These are phyloP conservation scores for Glomus cerebriforme DNA, from an alignment of 192 early-diverging fungal species.

Conservation along the genomic window DNA sequence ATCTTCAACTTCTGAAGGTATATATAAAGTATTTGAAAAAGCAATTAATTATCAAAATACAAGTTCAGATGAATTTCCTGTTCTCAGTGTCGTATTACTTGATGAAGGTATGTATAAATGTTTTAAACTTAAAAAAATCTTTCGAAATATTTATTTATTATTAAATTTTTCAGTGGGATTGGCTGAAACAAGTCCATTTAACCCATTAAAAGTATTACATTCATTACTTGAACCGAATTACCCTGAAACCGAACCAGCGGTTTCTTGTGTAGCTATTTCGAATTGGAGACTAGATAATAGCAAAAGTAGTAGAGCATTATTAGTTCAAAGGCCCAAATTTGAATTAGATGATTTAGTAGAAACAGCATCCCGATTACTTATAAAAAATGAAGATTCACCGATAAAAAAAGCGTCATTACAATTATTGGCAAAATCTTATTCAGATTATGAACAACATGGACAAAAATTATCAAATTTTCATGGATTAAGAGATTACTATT, in stretches of 20 bases:
- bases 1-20: slow-evolving; percentile 37
- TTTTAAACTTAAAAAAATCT: neutral
- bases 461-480: slow-evolving; percentile 32
- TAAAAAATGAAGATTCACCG: neutral
- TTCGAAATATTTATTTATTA: neutral
- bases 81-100: slow-evolving; percentile 34
- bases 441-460: slow-evolving; percentile 8
- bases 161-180: slow-evolving; percentile 17
- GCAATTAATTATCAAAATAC: slow-evolving; percentile 25
- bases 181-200: slow-evolving; percentile 20
- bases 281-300: slow-evolving; percentile 35
- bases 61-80: slow-evolving; percentile 27
- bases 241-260: slow-evolving; percentile 8
- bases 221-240: slow-evolving; percentile 24
- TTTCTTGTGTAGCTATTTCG: slow-evolving; percentile 30
- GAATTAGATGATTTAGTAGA: slow-evolving; percentile 18
- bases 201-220: slow-evolving; percentile 29
- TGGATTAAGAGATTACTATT: slow-evolving; percentile 31
- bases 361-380: slow-evolving; percentile 7
- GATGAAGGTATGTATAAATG: slow-evolving; percentile 25
- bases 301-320: slow-evolving; percentile 31
- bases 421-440: slow-evolving; percentile 23
- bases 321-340: slow-evolving; percentile 35
- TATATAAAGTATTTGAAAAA: slow-evolving; percentile 34
- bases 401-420: neutral